Percentiles rank a stretch among this genome's conserved stretches.
Conservation (phyloP, 306 rosid species). For the Medicago lupulina region DNA sequence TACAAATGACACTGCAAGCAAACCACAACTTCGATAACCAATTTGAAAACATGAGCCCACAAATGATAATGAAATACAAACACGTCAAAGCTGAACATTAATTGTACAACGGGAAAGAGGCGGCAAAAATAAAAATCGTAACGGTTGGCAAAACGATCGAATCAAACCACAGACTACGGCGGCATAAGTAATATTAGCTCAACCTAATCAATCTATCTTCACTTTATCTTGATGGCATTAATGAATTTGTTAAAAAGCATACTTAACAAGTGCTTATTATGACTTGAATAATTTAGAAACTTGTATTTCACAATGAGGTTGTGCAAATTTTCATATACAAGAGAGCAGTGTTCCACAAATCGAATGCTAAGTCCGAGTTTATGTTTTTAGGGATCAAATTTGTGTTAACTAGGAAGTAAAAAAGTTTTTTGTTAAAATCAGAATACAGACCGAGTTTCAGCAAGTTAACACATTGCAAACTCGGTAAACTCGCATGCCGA, state of each 20-base stretch:
- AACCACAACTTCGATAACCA: constrained; percentile 23
- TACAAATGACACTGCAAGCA: constrained; percentile 34
- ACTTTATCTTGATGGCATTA: not conserved
- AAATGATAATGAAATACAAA: constrained; percentile 28
- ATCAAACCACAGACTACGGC: constrained; percentile 29
- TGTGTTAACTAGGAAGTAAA: too few relatives aligned
- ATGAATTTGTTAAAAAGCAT: not conserved
- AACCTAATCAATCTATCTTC: too few relatives aligned
- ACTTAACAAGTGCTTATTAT: not conserved
- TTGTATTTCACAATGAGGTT: too few relatives aligned
- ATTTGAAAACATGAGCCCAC: constrained; percentile 4
- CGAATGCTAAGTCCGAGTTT: too few relatives aligned
- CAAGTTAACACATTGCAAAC: too few relatives aligned
- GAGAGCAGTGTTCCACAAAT: too few relatives aligned
- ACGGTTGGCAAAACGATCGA: constrained; percentile 16
- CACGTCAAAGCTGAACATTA: constrained; percentile 28
- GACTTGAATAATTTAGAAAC: too few relatives aligned
- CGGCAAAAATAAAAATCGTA: not conserved
- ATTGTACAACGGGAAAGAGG: constrained; percentile 22
- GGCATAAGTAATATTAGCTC: not conserved
- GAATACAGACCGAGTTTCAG: too few relatives aligned
- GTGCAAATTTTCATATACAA: too few relatives aligned
- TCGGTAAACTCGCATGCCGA: too few relatives aligned
- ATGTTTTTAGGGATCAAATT: too few relatives aligned
- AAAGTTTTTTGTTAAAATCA: too few relatives aligned